Evolutionary conservation across 2,329 filamentous ascomycete genomes (phyloP), one percentile per base, ranked within the genome.

Genomic region (Stachybotrys elegans): DNA sequence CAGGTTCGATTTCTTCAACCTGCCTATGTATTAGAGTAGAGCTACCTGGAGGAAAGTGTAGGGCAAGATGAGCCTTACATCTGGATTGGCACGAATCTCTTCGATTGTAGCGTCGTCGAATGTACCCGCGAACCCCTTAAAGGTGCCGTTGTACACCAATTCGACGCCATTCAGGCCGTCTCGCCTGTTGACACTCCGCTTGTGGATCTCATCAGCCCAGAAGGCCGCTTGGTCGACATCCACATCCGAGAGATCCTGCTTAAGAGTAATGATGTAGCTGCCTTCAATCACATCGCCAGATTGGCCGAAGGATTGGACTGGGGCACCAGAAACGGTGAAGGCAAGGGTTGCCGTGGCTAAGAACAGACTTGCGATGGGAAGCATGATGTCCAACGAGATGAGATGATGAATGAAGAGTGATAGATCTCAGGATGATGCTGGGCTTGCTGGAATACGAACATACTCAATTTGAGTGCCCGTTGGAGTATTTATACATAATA

Each of bases 201-300:
- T 77, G 55, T 74, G 69, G 38, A 82, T 61, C 32, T 72, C 65
- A n/a, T 67, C 69, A 50, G 81, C 67, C 52, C 68, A 72, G 37
- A 59, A 56, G 50, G 78, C 57, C 57, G 81, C 73, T 37, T 64
- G 62, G 31, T 67, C 60, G 51, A 82, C 66, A 25, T 64, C 66
- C 4, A 66, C 64, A 16, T 68, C 58, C 40, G 61, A 62, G 50
- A 69, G 67, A 42, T 69, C 71, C 49, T 66, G 65, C 61, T 82
- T 78, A 62, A 82, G 81, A 40, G 83, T 78, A 29, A 84, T 72
- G 52, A 84, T 81, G 63, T 80, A 84, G 43, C 70, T 71, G 52
- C 61, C 63, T 39, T 65, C 54, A 37, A 69, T 51, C 43, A 66
- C 44, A 23, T 52, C 23, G 31, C 44, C 49, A 21, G 45, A 47